Conservation (phyloP, 768 basidiomycete genomes). For the Psilocybe tampanensis region DNA sequence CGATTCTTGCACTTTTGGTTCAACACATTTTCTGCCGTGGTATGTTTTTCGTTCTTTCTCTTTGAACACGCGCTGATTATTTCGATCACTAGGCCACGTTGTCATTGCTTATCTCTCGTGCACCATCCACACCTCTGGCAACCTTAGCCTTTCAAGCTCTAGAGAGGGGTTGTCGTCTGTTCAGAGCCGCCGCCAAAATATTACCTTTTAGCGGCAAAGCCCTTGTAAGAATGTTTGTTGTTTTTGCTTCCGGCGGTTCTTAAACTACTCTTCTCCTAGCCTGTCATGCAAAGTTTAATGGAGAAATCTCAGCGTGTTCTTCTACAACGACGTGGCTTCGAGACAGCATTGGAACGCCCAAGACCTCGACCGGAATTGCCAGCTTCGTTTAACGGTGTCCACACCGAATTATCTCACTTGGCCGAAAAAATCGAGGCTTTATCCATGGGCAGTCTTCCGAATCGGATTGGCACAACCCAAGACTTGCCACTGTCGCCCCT, state of each 20-base stretch:
- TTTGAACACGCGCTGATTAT: neutral
- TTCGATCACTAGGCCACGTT: constrained; percentile 52
- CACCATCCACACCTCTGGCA: constrained; percentile 59
- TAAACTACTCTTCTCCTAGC: constrained; percentile 31
- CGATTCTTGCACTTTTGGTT: constrained; percentile 78
- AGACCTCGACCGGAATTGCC: constrained; percentile 27
- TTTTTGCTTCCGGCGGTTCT: constrained; percentile 1
- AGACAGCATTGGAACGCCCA: constrained; percentile 14
- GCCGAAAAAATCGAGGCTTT: constrained; percentile 24
- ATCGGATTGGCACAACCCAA: neutral
- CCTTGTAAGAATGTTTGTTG: constrained; percentile 41
- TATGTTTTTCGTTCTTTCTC: constrained; percentile 21
- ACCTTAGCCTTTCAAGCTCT: constrained; percentile 63
- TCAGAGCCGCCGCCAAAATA: constrained; percentile 57
- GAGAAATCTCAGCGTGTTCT: constrained; percentile 54
- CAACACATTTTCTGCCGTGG: constrained; percentile 72
- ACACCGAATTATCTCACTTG: constrained; percentile 32
- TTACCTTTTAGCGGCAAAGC: constrained; percentile 63
- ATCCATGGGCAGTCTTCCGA: neutral
- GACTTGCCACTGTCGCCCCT: neutral
- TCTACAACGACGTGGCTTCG: constrained; percentile 30
- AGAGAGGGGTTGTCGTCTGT: constrained; percentile 58
- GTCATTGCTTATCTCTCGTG: constrained; percentile 64
- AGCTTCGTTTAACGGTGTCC: constrained; percentile 37
- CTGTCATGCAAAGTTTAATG: constrained; percentile 55